These are phyloP conservation scores for Corchorus olitorius DNA, from an alignment of 345 rosid genomes.

Conservation along the genomic window DNA sequence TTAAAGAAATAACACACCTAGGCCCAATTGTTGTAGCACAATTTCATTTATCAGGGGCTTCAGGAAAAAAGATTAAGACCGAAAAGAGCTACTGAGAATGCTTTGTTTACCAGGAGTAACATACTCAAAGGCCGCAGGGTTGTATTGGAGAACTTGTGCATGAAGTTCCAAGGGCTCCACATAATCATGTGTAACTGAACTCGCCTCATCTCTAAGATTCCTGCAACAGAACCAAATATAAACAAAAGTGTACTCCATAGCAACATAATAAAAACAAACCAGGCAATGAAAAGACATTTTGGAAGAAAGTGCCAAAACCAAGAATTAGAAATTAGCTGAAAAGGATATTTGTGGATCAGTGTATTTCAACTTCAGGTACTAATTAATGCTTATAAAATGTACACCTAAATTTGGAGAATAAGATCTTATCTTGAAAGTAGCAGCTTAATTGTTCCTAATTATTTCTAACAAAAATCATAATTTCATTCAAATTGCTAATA, in stretches of 20 bases:
- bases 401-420: background rate
- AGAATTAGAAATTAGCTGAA: background rate
- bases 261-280: background rate
- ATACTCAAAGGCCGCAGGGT: constrained; percentile 85
- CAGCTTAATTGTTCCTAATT: background rate
- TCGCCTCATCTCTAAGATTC: constrained; percentile 59
- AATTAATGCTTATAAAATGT: background rate
- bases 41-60: background rate
- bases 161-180: constrained; percentile 59
- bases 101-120: constrained; percentile 73
- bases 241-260: background rate
- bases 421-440: background rate
- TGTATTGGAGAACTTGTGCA: constrained; percentile 62
- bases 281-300: background rate
- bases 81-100: constrained; percentile 36
- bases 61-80: background rate
- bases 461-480: background rate
- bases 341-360: background rate
- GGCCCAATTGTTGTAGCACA: background rate
- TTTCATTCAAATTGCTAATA: background rate
- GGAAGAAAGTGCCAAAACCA: background rate
- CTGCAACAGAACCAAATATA: constrained; percentile 38
- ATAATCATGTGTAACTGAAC: constrained; percentile 30
- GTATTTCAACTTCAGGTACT: background rate
- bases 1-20: background rate